Base-by-base conservation (phyloP, 345 rosid genomes). In the Euphorbia tirucalli region DNA sequence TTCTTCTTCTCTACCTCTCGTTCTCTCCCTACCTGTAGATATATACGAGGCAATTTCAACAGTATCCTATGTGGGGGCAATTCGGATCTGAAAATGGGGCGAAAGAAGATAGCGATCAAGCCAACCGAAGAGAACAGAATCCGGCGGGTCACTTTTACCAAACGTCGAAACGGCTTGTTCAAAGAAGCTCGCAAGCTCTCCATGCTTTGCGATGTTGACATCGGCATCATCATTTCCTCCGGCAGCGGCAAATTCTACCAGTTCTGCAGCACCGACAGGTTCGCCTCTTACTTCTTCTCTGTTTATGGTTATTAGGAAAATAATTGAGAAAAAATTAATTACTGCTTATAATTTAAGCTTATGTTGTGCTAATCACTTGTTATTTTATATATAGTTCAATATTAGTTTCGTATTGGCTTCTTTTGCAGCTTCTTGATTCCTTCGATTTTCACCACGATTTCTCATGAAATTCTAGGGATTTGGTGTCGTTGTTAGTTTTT, bases 171-270 rank as follows among this genome's bases (percentile, higher is more conserved):
- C 59, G 94, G 97, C 31, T 84, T 89, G 75, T 79, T 87, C 59
- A 87, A 89, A 76, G 89, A 87, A 75, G 90, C 93, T 72, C 79
- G 79, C 1, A 87, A 91, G 50, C 87, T 91, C 70, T 81, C 94
- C 21, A 39, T 91, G 68, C 94, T 89, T 54, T 89, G 94, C 73
- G 92, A 91, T 73, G 85, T 83, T 31, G 79, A 88, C 68, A 73
- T 87, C 55, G 89, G 85, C 65, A 63, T 87, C 68, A 32, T 91
- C 69, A 66, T 87, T 79, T 86, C 83, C 81, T 88, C 96, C 68
- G 64, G 74, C 70, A 59, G 84, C 65, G 90, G 90, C 25, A 76
- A 61, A 68, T 87, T 81, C 58, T 87, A 83, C 75, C 79, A 74
- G 55, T 87, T 83, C 78, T 78, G 79, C 13, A 75, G 85, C 81